Evolutionary conservation across 1,284 basidiomycete genomes (phyloP), one percentile per base, ranked within the genome.

Genomic region (Abortiporus biennis): DNA sequence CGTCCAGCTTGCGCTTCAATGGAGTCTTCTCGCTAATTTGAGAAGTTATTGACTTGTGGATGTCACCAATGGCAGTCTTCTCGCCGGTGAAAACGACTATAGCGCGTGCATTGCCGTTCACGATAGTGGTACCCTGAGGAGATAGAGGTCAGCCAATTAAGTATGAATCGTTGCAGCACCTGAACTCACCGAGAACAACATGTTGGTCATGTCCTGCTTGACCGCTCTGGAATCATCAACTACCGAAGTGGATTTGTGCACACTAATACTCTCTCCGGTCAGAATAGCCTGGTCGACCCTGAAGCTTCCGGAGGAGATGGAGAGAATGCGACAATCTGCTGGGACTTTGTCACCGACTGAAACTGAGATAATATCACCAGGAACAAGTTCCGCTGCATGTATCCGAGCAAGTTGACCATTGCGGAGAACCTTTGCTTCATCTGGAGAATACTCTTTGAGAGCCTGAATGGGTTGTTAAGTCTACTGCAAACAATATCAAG

Each of bases 131-230:
- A 22, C 94, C 93, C 87, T 91, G 43, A 6, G 36, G 13, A 16
- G 1, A 12, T n/a, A 29, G 27, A 9, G 27, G 27, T 29, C 27
- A 36, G 21, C 12, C 36, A 8, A 31, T 19, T 16, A 1, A n/a
- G 31, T 25, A 15, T 34, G 13, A 22, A 27, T 39, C 20, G 25
- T 9, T 27, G 23, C 6, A 27, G 20, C 6, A 5, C 8, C 13
- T 6, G 23, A 25, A 66, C 79, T 56, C 52, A 90, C 89, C 9
- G 90, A 85, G 65, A 97, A 96, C 12, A 96, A 68, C 65, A 94
- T 95, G 63, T 96, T 97, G 47, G 75, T 80, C 92, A 92, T 92
- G 56, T 96, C 93, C 64, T 96, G 93, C 66, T 95, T 94, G 46
- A 96, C 94, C 2, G 92, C 93, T 46, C 70, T 72, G 29, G 61